A percentile compares a stretch with the other conserved stretches of the same genome.
phyloP scores from a whole-genome alignment of 2,329 filamentous ascomycete species.

The Diaporthe capsici region DNA sequence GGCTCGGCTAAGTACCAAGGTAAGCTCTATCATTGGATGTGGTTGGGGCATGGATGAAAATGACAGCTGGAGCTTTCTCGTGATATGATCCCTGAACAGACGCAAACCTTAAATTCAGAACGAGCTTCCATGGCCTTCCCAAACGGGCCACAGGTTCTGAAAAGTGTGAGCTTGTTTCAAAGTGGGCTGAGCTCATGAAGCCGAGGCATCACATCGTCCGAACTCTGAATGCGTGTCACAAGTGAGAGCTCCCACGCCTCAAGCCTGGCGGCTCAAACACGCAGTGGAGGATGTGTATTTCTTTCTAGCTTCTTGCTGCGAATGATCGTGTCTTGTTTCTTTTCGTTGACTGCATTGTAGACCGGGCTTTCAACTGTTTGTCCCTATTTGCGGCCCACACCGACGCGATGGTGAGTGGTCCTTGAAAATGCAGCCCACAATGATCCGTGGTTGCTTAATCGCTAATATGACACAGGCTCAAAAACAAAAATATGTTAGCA shows the following conservation, averaged over 20 bases:
- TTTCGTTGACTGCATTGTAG: not conserved
- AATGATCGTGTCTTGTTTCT: not conserved
- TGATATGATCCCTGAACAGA: not conserved
- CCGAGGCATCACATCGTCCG: constrained; percentile 29
- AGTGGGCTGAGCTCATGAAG: constrained; percentile 4
- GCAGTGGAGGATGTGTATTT: not conserved
- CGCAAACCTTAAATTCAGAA: not conserved
- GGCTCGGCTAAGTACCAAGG: not conserved
- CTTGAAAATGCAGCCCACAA: not conserved
- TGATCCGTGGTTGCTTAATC: not conserved
- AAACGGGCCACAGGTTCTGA: not conserved
- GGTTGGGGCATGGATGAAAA: not conserved
- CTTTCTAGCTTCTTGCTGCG: not conserved
- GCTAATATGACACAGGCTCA: not conserved
- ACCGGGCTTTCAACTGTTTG: not conserved
- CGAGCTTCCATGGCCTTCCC: not conserved
- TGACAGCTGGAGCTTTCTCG: not conserved
- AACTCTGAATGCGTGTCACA: constrained; percentile 1
- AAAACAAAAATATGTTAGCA: not conserved
- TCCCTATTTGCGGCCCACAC: too few species aligned
- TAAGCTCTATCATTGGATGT: not conserved
- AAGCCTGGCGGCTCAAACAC: not conserved
- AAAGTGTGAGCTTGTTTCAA: not conserved
- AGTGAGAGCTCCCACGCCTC: not conserved
- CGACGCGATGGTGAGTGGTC: constrained; percentile 8